A percentile compares a stretch with the other conserved stretches of the same genome.
phyloP scores from a whole-genome alignment of 306 rosid species.

The Prunus persica region DNA sequence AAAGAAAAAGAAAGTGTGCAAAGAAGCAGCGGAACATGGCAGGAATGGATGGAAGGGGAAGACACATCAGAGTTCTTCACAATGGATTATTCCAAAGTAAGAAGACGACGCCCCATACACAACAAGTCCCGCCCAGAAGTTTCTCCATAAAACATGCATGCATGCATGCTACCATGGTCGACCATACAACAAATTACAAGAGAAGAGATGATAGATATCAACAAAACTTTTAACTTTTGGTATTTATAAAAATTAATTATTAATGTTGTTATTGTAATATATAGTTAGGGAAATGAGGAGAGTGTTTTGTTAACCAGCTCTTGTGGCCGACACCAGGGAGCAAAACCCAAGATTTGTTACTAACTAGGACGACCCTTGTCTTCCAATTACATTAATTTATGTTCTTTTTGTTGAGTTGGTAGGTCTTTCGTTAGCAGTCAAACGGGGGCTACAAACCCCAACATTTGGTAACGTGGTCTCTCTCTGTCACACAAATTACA shows the following conservation, averaged over 20 bases:
- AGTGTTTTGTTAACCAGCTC: conserved; percentile 16
- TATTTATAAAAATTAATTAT: conserved; percentile 8
- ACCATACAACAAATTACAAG: too few relatives aligned
- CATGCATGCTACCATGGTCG: background rate
- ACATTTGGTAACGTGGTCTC: conserved; percentile 23
- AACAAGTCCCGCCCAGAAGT: conserved; percentile 54
- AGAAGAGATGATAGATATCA: too few relatives aligned
- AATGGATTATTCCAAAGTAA: conserved; percentile 59
- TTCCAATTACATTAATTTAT: background rate
- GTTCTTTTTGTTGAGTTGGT: conserved; percentile 9
- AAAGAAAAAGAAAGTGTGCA: conserved; percentile 17
- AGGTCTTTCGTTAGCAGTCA: conserved; percentile 12
- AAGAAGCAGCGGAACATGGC: conserved; percentile 42
- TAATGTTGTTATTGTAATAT: conserved; percentile 20
- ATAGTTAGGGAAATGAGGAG: conserved; percentile 26
- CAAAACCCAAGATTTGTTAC: conserved; percentile 37
- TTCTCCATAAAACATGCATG: conserved; percentile 49
- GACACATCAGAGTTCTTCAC: conserved; percentile 49
- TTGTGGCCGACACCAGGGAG: conserved; percentile 41
- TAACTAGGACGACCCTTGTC: conserved; percentile 14
- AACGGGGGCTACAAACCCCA: conserved; percentile 24
- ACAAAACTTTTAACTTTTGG: background rate
- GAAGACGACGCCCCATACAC: conserved; percentile 68
- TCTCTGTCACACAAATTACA: background rate
- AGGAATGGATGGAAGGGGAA: conserved; percentile 43